These are phyloP conservation scores for Parmelia sp. DNA, from an alignment of 495 filamentous ascomycete genomes.

Conservation along the genomic window DNA sequence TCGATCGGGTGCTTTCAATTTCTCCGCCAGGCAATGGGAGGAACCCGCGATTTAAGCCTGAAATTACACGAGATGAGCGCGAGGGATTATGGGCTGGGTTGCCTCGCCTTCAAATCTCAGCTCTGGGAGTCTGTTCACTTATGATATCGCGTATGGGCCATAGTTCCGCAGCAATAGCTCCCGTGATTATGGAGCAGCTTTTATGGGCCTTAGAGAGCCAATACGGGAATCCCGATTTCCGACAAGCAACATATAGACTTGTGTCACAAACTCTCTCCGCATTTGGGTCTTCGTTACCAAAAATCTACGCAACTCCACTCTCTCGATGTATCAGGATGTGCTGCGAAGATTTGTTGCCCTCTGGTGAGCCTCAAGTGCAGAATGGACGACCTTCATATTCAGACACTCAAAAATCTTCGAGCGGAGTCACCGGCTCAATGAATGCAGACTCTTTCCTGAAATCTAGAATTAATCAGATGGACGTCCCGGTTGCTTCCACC, in stretches of 20 bases:
- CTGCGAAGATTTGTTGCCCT: slow-evolving; percentile 58
- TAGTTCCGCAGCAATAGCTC: slow-evolving; percentile 47
- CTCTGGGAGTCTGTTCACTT: slow-evolving; percentile 50
- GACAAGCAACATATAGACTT: slow-evolving; percentile 54
- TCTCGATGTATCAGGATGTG: slow-evolving; percentile 50
- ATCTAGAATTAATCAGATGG: neutral
- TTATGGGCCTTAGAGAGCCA: slow-evolving; percentile 62
- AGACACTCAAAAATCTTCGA: slow-evolving; percentile 31
- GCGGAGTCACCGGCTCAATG: slow-evolving; percentile 34
- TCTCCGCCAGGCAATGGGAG: slow-evolving; percentile 43
- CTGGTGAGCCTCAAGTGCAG: slow-evolving; percentile 28
- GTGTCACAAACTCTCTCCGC: slow-evolving; percentile 49
- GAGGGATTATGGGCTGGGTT: slow-evolving; percentile 65
- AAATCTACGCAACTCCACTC: slow-evolving; percentile 53
- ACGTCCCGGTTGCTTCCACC: slow-evolving; percentile 17
- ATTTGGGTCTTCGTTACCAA: slow-evolving; percentile 58
- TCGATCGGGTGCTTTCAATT: slow-evolving; percentile 61
- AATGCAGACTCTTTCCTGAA: slow-evolving; percentile 53
- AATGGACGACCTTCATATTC: slow-evolving; percentile 26
- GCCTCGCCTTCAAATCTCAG: slow-evolving; percentile 65
- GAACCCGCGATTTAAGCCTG: slow-evolving; percentile 50
- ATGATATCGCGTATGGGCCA: slow-evolving; percentile 49
- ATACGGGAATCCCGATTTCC: slow-evolving; percentile 49
- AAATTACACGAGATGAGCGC: slow-evolving; percentile 69
- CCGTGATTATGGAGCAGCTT: slow-evolving; percentile 59